Evolutionary conservation across 805 yeast species (phyloP), one percentile per base, ranked within the genome.

Genomic region (Candida sphagnicola): DNA sequence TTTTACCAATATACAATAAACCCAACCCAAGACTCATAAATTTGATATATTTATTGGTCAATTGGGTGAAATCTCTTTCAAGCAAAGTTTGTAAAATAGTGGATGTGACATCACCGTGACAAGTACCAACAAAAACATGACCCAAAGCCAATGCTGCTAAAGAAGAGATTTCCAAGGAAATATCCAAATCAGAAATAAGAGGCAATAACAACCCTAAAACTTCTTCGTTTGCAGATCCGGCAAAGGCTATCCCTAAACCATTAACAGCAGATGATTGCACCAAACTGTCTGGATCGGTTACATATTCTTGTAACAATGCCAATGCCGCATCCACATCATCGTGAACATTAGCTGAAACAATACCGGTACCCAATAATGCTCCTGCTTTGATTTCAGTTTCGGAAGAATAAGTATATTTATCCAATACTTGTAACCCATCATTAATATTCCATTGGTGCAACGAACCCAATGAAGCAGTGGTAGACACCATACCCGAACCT

Each of bases 251-350:
- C 34, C 98, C 97, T 40, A 93, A 72, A 48, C 99, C 98, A 40
- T 85, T 75, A 34, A 93, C 84, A 4, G 98, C 87, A 5, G 96
- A 77, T 4, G 89, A 72, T 44, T 86, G 81, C 47, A 86, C 71
- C 38, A 78, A 67, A 43, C 75, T 72, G 47, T 78, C 80, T 6
- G 80, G 62, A 49, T 80, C 85, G 35, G 75, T 72, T 19, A 86
- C 82, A 53, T 85, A 86, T 46, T 91, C 98, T 61, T 82, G 88
- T 46, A 93, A 74, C 48, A 93, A 67, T 19, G 95, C 80, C 44
- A 87, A 72, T 5, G 97, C 91, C 1, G 97, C 91, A 47, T 89
- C 98, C 31, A 90, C 87, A 45, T 91, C 99, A 57, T 91, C 96
- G 62, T 87, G 96, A 39, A 93, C 91, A 62, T 95, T 95, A 16